phyloP scores from a whole-genome alignment of 345 rosid genomes.

The Luvunga scandens region DNA sequence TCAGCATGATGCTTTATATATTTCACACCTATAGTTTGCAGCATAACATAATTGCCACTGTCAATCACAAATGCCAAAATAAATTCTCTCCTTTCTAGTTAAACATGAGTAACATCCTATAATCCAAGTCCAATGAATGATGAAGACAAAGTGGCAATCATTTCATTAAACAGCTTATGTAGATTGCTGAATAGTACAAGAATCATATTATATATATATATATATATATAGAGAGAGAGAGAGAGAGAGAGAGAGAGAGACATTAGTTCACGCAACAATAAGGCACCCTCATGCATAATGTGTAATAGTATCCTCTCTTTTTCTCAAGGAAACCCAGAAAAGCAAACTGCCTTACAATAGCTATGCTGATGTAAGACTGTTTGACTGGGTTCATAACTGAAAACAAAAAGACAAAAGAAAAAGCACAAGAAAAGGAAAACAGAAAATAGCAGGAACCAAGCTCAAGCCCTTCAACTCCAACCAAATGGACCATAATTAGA shows the following conservation, averaged over 20 bases:
- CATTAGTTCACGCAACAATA: background rate
- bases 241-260: background rate
- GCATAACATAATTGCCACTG: conserved; percentile 28
- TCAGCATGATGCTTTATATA: conserved; percentile 18
- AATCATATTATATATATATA: background rate
- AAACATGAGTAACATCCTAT: background rate
- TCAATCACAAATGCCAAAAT: conserved; percentile 13
- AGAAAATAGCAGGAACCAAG: background rate
- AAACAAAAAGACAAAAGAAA: background rate
- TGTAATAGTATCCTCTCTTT: background rate
- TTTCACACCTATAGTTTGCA: conserved; percentile 15
- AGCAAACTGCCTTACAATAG: background rate
- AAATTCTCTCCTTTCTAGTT: background rate
- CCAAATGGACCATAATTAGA: background rate
- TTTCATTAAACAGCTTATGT: background rate
- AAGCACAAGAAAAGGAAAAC: background rate
- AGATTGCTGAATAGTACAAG: background rate
- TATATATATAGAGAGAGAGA: background rate
- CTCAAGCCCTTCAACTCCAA: background rate
- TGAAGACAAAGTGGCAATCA: background rate
- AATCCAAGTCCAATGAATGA: background rate
- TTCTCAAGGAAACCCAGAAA: background rate
- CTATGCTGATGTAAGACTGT: background rate
- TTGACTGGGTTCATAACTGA: background rate
- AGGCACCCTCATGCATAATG: background rate